Percentiles rank a stretch among this genome's conserved stretches.
Evolutionary conservation across 768 basidiomycete genomes (phyloP).

Genomic region (Mycena venus): DNA sequence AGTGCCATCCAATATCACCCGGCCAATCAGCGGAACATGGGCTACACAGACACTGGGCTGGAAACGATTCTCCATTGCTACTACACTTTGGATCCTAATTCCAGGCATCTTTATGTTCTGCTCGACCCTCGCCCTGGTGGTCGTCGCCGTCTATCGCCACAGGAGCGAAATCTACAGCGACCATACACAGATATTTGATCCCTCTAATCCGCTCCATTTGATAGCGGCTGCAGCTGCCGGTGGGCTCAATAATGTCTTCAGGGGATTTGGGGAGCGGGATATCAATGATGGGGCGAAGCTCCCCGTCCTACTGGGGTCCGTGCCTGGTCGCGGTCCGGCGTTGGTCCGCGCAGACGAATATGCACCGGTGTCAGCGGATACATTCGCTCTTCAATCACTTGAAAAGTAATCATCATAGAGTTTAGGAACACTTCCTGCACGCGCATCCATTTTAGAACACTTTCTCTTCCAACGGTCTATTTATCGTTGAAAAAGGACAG

Average conservation of each 20-base stretch:
- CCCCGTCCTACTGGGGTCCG: background rate
- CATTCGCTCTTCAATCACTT: too few relatives aligned
- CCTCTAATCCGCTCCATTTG: constrained; percentile 6
- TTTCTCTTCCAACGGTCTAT: too few relatives aligned
- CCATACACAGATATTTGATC: background rate
- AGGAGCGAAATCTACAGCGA: background rate
- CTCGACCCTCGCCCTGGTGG: background rate
- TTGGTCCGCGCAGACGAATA: background rate
- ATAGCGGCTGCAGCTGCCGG: background rate
- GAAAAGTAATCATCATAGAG: too few relatives aligned
- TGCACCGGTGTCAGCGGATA: background rate
- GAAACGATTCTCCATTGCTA: background rate
- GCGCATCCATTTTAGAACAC: too few relatives aligned
- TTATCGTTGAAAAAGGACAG: too few relatives aligned
- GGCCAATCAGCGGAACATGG: background rate
- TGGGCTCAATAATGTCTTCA: constrained; percentile 1
- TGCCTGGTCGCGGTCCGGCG: background rate
- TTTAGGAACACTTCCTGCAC: too few relatives aligned
- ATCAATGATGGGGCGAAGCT: background rate
- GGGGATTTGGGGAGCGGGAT: background rate
- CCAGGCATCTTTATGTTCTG: background rate
- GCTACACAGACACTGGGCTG: constrained; percentile 15
- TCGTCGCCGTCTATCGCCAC: background rate
- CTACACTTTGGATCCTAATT: background rate
- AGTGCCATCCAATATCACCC: background rate